Base-by-base conservation (phyloP, 2,329 filamentous ascomycete species). In the Fusarium drepaniforme region DNA sequence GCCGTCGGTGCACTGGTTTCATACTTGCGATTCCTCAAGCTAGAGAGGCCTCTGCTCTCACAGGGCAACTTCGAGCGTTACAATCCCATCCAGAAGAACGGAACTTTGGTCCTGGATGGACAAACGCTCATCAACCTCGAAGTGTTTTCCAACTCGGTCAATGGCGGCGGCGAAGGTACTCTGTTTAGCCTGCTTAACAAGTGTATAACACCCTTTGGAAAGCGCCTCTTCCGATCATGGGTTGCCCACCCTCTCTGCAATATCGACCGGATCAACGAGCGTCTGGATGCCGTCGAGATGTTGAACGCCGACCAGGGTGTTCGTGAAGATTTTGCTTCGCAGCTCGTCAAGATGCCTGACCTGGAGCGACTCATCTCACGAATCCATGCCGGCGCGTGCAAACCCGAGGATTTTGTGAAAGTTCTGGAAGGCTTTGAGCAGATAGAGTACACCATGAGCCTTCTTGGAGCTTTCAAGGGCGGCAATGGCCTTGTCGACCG, bases 81-180 rank as follows among this genome's bases (percentile, higher is more conserved):
- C 82, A 95, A 93, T 80, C 97, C 97, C 0, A 98, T 99, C 62
- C 90, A 91, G 66, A 93, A 93, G 79, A 97, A 98, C 81, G 95
- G 95, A 15, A 98, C 94, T 35, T 86, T 99, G 53, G 93, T 99
- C 12, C 89, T 99, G 1, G 97, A 99, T 78, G 97, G 97, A 1
- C 97, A 99, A 81, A 98, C 96, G 25, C 88, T 99, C 77, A 97
- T 97, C 86, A 99, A 99, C 80, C 91, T 99, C n/a, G 97, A 99
- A 81, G 90, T 99, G 7, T 99, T 99, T 77, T 90, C 95, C 77
- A 99, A 99, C 83, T 96, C 93, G 0, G 95, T 93, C 75, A 96
- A 98, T 80, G 96, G 96, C 9, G 92, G 94, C 16, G 82, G 88
- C 1, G 93, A 97, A 44, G 97, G 97, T 8, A 98, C 97, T 0